Conservation (phyloP, 2,329 filamentous ascomycete species). For the Leptographium radiaticola region DNA sequence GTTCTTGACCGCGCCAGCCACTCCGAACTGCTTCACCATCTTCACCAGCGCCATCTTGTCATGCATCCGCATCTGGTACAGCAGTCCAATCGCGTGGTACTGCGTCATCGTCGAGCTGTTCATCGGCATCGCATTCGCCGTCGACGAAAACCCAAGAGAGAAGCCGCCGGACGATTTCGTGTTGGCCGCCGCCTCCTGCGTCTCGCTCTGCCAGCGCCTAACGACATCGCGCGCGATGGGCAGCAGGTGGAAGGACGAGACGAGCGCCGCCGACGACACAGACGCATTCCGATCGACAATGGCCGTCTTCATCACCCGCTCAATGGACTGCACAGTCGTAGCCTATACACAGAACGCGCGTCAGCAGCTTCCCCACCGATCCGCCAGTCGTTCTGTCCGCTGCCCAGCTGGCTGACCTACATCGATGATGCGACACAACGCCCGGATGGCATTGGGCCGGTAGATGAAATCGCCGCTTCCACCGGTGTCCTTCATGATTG, state of each 20-base stretch:
- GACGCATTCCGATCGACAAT: constrained; percentile 99
- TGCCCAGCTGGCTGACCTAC: not conserved
- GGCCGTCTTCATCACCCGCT: constrained; percentile 96
- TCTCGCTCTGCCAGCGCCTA: constrained; percentile 95
- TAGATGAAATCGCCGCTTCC: constrained; percentile 90
- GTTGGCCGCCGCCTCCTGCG: constrained; percentile 86
- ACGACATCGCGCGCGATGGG: constrained; percentile 94
- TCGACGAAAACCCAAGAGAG: constrained; percentile 79
- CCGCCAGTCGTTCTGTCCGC: not conserved
- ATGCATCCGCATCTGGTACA: constrained; percentile 96
- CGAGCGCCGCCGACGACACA: constrained; percentile 86
- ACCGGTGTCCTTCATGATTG: constrained; percentile 98
- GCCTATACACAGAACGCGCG: constrained; percentile 39
- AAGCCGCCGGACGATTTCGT: constrained; percentile 83
- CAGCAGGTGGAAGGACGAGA: constrained; percentile 95
- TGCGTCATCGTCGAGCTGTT: constrained; percentile 97
- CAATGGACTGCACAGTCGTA: constrained; percentile 92
- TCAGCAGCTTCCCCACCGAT: not conserved
- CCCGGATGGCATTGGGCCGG: constrained; percentile 89
- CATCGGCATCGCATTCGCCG: constrained; percentile 48
- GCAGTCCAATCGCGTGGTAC: constrained; percentile 92
- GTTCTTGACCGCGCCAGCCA: constrained; percentile 84
- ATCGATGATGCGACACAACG: constrained; percentile 91
- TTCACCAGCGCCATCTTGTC: constrained; percentile 98
- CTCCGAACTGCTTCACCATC: constrained; percentile 99